Evolutionary conservation across 192 early-diverging fungal genomes (phyloP).

Genomic region (Anaeromyces robustus): DNA sequence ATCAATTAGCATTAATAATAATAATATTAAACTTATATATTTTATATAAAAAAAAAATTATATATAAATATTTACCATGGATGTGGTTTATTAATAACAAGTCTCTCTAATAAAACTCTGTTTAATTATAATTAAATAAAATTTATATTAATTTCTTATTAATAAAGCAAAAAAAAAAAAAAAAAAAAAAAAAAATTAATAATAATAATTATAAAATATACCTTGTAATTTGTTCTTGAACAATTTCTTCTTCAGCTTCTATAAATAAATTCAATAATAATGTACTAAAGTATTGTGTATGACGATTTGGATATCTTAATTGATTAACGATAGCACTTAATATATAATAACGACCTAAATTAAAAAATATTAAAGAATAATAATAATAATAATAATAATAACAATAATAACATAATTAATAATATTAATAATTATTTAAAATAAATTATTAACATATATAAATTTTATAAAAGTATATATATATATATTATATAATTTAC

Average conservation of each 20-base stretch:
- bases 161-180: too few species aligned
- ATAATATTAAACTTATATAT: too few species aligned
- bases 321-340: slow-evolving; percentile 89
- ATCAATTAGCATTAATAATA: too few species aligned
- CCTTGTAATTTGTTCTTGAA: slow-evolving; percentile 83
- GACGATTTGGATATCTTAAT: slow-evolving; percentile 89
- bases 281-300: slow-evolving; percentile 88
- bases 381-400: too few species aligned
- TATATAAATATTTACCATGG: background rate
- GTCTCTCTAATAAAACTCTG: background rate
- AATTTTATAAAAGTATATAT: too few species aligned
- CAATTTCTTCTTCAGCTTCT: slow-evolving; percentile 54
- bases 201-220: background rate
- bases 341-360: slow-evolving; percentile 63
- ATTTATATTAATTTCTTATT: too few species aligned
- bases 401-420: too few species aligned
- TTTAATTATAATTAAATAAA: background rate
- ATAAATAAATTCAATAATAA: slow-evolving; percentile 75
- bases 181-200: too few species aligned
- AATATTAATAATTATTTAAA: too few species aligned
- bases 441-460: too few species aligned
- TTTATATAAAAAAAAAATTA: too few species aligned
- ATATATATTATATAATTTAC: background rate
- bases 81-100: background rate
- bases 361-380: background rate